phyloP scores from a whole-genome alignment of 257 asterid genomes.

The Parsonsia alboflavescens region DNA sequence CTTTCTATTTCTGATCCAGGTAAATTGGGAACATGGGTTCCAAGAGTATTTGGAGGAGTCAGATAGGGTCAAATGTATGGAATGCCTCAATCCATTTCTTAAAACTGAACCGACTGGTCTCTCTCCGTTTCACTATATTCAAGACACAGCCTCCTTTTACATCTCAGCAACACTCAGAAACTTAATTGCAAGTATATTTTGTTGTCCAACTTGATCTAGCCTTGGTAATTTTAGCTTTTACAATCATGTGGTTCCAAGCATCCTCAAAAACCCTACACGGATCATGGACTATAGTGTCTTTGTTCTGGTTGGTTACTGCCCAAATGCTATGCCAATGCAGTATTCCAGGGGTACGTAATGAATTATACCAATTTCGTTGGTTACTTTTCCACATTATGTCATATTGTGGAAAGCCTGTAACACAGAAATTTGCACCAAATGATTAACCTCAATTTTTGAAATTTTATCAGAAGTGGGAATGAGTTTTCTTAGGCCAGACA shows the following conservation, averaged over 20 bases:
- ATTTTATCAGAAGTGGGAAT: too few species aligned
- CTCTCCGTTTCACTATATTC: neutral
- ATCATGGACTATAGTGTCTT: neutral
- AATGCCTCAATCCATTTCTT: neutral
- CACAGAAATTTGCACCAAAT: too few species aligned
- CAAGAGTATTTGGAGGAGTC: neutral
- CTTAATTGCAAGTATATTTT: neutral
- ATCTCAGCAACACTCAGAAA: neutral
- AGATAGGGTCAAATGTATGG: neutral
- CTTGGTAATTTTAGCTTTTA: neutral
- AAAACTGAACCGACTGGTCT: neutral
- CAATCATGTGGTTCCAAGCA: neutral
- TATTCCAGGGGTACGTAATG: neutral
- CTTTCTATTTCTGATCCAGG: too few species aligned
- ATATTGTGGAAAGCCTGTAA: neutral
- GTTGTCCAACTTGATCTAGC: neutral
- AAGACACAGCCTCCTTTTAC: neutral
- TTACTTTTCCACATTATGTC: neutral
- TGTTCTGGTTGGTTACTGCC: neutral
- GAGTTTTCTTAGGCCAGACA: too few species aligned
- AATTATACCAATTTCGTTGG: neutral
- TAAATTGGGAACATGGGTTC: too few species aligned
- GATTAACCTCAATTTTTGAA: too few species aligned
- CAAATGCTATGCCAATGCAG: neutral
- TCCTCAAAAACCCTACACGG: neutral